Evolutionary conservation across 1,284 basidiomycete genomes (phyloP).

Genomic region (Pyrrhoderma noxium): DNA sequence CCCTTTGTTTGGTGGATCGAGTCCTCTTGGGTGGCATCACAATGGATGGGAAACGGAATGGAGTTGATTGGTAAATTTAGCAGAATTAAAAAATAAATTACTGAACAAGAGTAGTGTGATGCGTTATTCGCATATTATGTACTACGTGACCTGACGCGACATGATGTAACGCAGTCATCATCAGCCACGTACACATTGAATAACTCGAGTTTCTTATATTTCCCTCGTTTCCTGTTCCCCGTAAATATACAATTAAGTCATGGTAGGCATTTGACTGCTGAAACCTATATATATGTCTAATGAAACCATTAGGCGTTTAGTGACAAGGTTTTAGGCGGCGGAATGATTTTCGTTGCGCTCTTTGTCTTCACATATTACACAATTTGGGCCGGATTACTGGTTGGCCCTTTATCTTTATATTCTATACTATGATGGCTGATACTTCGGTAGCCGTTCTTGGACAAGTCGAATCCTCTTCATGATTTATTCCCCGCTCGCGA

Average conservation of each 20-base stretch:
- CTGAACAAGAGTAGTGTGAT: no score
- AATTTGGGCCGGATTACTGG: constrained; percentile 81
- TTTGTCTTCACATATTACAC: constrained; percentile 87
- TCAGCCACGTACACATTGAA: constrained; percentile 36
- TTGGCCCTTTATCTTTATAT: constrained; percentile 32
- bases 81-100: no score
- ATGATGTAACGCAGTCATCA: constrained; percentile 14
- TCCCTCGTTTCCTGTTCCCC: no score
- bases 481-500: constrained; percentile 77
- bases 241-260: no score
- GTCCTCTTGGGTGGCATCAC: constrained; percentile 10
- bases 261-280: constrained; percentile 1
- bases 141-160: no score
- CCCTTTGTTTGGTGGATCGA: neutral
- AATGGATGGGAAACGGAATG: neutral
- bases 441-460: constrained; percentile 72
- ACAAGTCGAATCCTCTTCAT: constrained; percentile 65
- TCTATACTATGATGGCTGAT: neutral
- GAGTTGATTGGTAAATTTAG: no score
- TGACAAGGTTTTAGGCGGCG: constrained; percentile 75
- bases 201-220: no score
- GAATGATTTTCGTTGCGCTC: constrained; percentile 72
- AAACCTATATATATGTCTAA: no score
- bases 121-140: constrained; percentile 22
- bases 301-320: constrained; percentile 52